phyloP scores from a whole-genome alignment of 129 eudicot species.

The Logfia minima region DNA sequence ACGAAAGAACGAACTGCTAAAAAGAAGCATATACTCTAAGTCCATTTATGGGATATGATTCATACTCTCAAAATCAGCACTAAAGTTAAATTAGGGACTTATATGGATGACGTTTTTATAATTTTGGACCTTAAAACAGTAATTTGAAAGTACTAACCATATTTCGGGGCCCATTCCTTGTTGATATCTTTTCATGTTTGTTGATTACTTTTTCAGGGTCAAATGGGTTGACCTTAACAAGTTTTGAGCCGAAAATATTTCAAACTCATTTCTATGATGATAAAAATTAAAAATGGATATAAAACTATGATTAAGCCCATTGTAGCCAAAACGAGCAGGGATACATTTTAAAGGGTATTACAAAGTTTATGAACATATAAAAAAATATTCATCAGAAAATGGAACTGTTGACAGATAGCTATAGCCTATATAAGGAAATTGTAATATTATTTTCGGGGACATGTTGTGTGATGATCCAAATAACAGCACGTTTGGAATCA shows the following conservation, averaged over 20 bases:
- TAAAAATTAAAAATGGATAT: neutral
- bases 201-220: neutral
- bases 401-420: no score
- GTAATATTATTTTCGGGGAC: no score
- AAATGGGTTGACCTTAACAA: neutral
- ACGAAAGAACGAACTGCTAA: neutral
- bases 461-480: no score
- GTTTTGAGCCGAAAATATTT: neutral
- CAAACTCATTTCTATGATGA: neutral
- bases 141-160: neutral
- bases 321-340: neutral
- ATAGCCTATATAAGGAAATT: no score
- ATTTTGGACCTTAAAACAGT: no score
- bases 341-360: neutral
- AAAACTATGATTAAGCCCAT: neutral
- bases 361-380: neutral
- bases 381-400: neutral
- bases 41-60: neutral
- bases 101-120: no score
- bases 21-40: neutral
- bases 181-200: neutral
- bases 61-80: neutral
- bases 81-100: neutral
- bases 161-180: neutral
- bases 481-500: no score